phyloP scores from a whole-genome alignment of 805 yeast species.

The Cyberlindnera veronae region DNA sequence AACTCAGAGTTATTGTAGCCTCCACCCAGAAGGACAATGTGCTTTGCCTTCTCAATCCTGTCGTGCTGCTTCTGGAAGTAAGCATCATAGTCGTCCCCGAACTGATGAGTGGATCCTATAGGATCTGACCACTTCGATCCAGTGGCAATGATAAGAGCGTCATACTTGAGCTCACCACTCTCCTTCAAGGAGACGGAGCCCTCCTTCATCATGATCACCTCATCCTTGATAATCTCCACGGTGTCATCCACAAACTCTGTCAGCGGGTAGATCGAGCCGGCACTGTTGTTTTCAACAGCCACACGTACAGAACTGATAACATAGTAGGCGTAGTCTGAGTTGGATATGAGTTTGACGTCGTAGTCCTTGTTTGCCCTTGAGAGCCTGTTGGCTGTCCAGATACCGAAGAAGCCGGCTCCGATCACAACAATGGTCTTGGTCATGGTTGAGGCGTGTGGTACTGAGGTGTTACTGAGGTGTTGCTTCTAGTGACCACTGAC shows the following conservation, averaged over 20 bases:
- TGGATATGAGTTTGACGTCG: constrained; percentile 17
- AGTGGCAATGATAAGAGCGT: constrained; percentile 29
- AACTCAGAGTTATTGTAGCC: constrained; percentile 11
- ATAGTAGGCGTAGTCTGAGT: constrained; percentile 16
- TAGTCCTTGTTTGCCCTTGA: constrained; percentile 2
- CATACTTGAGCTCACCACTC: constrained; percentile 18
- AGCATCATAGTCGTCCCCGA: constrained; percentile 14
- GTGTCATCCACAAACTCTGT: constrained; percentile 16
- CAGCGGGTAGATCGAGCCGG: constrained; percentile 18
- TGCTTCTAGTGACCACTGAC: too few species aligned
- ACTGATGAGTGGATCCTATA: constrained; percentile 15
- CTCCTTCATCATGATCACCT: constrained; percentile 20
- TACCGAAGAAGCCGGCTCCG: constrained; percentile 26
- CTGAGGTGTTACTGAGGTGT: too few species aligned
- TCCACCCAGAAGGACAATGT: constrained; percentile 8
- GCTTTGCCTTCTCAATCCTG: constrained; percentile 22
- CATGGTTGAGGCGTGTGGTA: too few species aligned
- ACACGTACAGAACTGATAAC: constrained; percentile 19
- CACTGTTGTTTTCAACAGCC: constrained; percentile 18
- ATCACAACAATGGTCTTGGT: constrained; percentile 20
- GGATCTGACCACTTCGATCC: constrained; percentile 31
- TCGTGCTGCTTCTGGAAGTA: constrained; percentile 17
- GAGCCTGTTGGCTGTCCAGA: constrained; percentile 20
- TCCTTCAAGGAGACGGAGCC: constrained; percentile 14
- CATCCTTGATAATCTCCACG: constrained; percentile 24